Percentiles rank a stretch among this genome's conserved stretches.
Conservation (phyloP, 2,329 filamentous ascomycete species). For the Volutella citrinella region DNA sequence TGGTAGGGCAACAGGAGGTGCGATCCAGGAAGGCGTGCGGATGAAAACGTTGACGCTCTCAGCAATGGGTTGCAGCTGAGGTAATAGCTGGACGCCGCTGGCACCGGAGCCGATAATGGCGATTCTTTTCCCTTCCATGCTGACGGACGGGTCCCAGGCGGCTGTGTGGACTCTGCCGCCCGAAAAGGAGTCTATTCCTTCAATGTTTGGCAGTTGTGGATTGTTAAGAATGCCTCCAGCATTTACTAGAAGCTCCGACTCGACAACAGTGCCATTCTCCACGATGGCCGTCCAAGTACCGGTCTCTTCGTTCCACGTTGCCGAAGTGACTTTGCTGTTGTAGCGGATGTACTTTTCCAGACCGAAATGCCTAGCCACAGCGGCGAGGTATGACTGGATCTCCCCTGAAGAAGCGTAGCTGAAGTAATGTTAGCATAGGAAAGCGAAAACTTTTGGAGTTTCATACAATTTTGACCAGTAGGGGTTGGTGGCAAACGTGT, state of each 20-base stretch:
- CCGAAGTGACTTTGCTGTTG: constrained; percentile 17
- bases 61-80: constrained; percentile 38
- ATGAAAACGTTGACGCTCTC: constrained; percentile 43
- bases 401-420: constrained; percentile 35
- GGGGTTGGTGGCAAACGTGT: constrained; percentile 39
- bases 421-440: too few species aligned
- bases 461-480: constrained; percentile 37
- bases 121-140: constrained; percentile 33
- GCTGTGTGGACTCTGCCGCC: constrained; percentile 44
- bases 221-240: constrained; percentile 24
- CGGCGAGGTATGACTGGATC: constrained; percentile 38
- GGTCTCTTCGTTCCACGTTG: constrained; percentile 33
- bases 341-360: constrained; percentile 28
- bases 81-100: constrained; percentile 40
- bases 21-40: constrained; percentile 44
- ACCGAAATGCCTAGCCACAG: constrained; percentile 33
- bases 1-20: constrained; percentile 23
- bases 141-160: constrained; percentile 39
- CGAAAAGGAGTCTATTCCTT: constrained; percentile 42
- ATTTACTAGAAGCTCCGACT: constrained; percentile 18
- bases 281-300: constrained; percentile 33
- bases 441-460: not conserved
- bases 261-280: constrained; percentile 3
- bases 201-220: constrained; percentile 46
- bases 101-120: constrained; percentile 34